Evolutionary conservation across 768 basidiomycete species (phyloP).

Genomic region (Leccinum obscurum): DNA sequence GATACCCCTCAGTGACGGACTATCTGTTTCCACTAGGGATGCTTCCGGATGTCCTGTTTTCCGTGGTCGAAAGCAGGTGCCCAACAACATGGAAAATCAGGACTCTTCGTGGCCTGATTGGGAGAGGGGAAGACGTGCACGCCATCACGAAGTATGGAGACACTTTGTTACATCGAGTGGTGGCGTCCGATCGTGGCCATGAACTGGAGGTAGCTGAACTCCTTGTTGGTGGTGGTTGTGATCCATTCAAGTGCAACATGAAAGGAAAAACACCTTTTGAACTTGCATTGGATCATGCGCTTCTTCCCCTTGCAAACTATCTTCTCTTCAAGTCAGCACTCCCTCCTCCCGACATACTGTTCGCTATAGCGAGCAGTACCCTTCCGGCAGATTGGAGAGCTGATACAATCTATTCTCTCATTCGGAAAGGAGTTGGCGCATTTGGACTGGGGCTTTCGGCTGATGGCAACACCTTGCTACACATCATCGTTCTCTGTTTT

Average conservation of each 20-base stretch:
- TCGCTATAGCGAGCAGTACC: neutral
- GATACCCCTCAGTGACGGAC: neutral
- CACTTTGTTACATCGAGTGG: neutral
- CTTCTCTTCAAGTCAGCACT: neutral
- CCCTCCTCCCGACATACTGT: neutral
- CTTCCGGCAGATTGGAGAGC: neutral
- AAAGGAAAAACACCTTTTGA: conserved; percentile 6
- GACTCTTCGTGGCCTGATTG: neutral
- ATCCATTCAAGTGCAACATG: neutral
- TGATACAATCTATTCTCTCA: neutral
- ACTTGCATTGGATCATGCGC: neutral
- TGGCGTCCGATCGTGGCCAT: neutral
- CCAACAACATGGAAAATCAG: neutral
- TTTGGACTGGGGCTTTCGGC: neutral
- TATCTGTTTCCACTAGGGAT: neutral
- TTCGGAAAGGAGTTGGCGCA: neutral
- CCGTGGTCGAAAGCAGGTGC: neutral
- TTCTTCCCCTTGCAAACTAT: neutral
- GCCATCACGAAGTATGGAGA: neutral
- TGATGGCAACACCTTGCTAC: neutral
- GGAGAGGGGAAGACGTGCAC: neutral
- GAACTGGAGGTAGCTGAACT: conserved; percentile 2
- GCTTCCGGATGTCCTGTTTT: neutral
- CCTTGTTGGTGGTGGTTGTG: conserved; percentile 10
- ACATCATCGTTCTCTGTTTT: neutral